These are phyloP conservation scores for Poa annua DNA, from an alignment of 176 grass and related monocot genomes.

Conservation along the genomic window DNA sequence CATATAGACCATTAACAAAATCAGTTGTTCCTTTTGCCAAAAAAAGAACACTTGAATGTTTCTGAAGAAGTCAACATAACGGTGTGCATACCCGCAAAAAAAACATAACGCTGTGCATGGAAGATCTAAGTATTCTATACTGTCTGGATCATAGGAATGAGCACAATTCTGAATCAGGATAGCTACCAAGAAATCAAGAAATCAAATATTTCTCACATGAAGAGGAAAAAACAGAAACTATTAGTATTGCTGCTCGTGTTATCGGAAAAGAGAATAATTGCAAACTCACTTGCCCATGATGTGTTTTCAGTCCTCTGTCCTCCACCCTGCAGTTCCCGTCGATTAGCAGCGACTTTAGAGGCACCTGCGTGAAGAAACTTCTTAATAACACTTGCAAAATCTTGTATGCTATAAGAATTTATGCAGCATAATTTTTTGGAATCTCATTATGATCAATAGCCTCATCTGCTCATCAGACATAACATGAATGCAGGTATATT, in stretches of 20 bases:
- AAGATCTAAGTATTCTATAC: neutral
- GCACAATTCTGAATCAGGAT: neutral
- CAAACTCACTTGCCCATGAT: slow-evolving; percentile 82
- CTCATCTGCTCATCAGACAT: neutral
- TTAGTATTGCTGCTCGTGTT: neutral
- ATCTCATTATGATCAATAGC: neutral
- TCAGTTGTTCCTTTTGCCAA: no score
- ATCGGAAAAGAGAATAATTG: neutral
- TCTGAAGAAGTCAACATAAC: neutral
- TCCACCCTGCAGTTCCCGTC: slow-evolving; percentile 96
- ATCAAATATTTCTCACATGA: neutral
- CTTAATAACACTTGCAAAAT: neutral
- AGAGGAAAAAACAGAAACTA: neutral
- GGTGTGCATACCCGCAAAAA: no score
- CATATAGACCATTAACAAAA: neutral
- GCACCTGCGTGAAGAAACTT: slow-evolving; percentile 49
- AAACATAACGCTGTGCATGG: no score
- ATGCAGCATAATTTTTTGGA: neutral
- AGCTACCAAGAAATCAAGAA: neutral
- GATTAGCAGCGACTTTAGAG: slow-evolving; percentile 70
- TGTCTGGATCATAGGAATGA: neutral
- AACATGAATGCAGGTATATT: neutral
- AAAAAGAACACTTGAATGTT: neutral
- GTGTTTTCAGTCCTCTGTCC: slow-evolving; percentile 86
- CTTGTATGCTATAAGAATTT: neutral